phyloP scores from a whole-genome alignment of 2,329 filamentous ascomycete species.

The Cytospora mali region DNA sequence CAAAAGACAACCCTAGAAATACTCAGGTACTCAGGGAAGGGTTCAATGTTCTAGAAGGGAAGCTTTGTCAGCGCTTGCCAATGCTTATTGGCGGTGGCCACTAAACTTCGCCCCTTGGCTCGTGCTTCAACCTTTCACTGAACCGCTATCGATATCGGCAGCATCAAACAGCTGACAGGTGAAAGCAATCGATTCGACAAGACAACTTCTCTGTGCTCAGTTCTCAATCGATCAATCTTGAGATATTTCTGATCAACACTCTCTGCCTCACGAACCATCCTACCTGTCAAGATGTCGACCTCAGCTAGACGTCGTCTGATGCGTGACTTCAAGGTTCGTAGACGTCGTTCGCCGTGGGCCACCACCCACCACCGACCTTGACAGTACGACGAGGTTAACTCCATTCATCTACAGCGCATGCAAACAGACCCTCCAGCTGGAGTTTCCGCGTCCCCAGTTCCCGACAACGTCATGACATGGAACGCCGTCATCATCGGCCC shows the following conservation, averaged over 20 bases:
- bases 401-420: slow-evolving; percentile 72
- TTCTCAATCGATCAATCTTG: neutral
- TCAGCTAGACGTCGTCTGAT: slow-evolving; percentile 93
- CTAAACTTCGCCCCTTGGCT: neutral
- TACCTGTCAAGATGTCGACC: slow-evolving; percentile 66
- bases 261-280: slow-evolving; percentile 2
- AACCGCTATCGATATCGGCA: slow-evolving; percentile 20
- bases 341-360: slow-evolving; percentile 15
- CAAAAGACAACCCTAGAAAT: neutral
- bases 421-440: slow-evolving; percentile 97
- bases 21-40: neutral
- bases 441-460: slow-evolving; percentile 92
- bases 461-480: slow-evolving; percentile 98
- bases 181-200: neutral
- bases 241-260: neutral
- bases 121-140: neutral
- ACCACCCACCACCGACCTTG: slow-evolving; percentile 11
- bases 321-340: slow-evolving; percentile 93
- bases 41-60: slow-evolving; percentile 2
- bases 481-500: slow-evolving; percentile 98
- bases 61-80: slow-evolving; percentile 1
- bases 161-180: slow-evolving; percentile 3
- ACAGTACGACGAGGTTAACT: slow-evolving; percentile 30
- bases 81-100: neutral
- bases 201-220: neutral